phyloP scores from a whole-genome alignment of 768 basidiomycete genomes.

The Xerocomus potaroensis region DNA sequence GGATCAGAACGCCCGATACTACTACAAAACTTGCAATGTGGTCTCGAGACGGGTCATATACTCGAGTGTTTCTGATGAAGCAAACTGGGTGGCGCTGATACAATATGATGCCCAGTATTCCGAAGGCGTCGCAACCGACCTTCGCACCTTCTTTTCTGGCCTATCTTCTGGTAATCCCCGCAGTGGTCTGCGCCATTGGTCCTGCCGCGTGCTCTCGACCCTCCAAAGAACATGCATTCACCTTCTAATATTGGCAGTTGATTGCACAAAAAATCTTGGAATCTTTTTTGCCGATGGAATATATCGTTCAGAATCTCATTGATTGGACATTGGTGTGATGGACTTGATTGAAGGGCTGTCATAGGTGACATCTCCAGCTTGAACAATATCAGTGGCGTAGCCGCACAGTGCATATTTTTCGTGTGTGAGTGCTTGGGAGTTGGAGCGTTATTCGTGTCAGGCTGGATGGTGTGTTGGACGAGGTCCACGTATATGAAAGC shows the following conservation, averaged over 20 bases:
- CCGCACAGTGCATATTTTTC: too few relatives aligned
- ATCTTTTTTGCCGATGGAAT: background rate
- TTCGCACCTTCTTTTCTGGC: constrained; percentile 13
- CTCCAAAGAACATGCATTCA: background rate
- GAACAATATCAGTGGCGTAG: too few relatives aligned
- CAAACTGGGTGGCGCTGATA: background rate
- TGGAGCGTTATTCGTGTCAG: too few relatives aligned
- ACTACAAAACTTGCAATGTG: background rate
- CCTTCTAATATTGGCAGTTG: background rate
- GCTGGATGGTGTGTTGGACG: too few relatives aligned
- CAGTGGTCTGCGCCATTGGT: background rate
- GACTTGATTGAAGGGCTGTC: background rate
- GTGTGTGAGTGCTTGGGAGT: too few relatives aligned
- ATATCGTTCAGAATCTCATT: background rate
- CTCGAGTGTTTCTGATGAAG: background rate
- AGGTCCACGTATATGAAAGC: background rate
- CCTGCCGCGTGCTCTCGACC: background rate
- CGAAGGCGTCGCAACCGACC: constrained; percentile 19
- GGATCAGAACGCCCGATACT: background rate
- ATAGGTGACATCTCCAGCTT: too few relatives aligned
- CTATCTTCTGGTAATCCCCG: constrained; percentile 20
- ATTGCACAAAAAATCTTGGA: background rate
- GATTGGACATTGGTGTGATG: background rate
- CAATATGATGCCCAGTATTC: constrained; percentile 5
- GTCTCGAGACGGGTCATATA: background rate